Percentiles rank a stretch among this genome's conserved stretches.
These are phyloP conservation scores for Flaveria ramosissima DNA, from an alignment of 129 eudicot species.

Conservation along the genomic window DNA sequence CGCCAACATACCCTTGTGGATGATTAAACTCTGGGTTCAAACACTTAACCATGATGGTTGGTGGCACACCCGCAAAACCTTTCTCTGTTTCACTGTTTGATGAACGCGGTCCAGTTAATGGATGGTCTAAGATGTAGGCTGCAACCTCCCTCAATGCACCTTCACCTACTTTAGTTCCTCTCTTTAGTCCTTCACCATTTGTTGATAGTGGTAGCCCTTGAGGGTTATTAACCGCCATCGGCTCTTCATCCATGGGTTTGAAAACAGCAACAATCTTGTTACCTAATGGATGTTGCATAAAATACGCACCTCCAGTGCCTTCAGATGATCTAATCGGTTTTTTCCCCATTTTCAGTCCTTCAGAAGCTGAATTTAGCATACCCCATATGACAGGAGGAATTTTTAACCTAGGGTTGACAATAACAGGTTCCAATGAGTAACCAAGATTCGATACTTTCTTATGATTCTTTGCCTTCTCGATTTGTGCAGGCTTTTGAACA, in stretches of 20 bases:
- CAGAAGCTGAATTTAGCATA: conserved; percentile 46
- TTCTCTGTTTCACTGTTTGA: conserved; percentile 27
- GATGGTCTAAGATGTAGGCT: conserved; percentile 68
- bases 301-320: conserved; percentile 70
- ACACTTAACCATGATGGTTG: conserved; percentile 60
- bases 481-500: conserved; percentile 51
- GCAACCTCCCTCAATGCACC: conserved; percentile 77
- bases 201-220: conserved; percentile 54
- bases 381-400: conserved; percentile 31
- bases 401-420: conserved; percentile 45
- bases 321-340: conserved; percentile 55
- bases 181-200: conserved; percentile 64
- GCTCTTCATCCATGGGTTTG: conserved; percentile 73
- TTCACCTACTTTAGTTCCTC: conserved; percentile 71
- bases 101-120: conserved; percentile 43
- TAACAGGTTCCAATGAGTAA: conserved; percentile 48
- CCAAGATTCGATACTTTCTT: conserved; percentile 36
- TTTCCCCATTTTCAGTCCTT: conserved; percentile 47
- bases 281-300: conserved; percentile 58
- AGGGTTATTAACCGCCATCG: conserved; percentile 69
- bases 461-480: conserved; percentile 34
- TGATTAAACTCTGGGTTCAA: conserved; percentile 57
- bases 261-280: conserved; percentile 51
- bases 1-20: conserved; percentile 48
- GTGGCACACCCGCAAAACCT: conserved; percentile 68